phyloP scores from a whole-genome alignment of 306 rosid species.

The Acacia crassicarpa region DNA sequence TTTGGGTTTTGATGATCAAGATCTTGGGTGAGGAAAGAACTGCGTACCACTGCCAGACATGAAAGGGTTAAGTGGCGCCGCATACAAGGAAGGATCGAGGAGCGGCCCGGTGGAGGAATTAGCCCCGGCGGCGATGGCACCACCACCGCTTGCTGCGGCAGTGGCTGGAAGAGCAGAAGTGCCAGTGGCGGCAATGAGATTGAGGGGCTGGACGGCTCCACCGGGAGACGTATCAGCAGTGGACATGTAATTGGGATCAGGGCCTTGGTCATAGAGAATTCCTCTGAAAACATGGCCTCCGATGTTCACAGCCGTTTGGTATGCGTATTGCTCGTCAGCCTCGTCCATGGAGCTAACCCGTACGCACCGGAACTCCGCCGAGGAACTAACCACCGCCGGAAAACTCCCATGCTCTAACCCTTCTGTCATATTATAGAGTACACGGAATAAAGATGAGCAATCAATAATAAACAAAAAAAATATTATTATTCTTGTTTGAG shows the following conservation, averaged over 20 bases:
- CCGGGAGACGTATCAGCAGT: constrained; percentile 62
- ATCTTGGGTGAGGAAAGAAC: constrained; percentile 97
- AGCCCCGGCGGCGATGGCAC: constrained; percentile 2
- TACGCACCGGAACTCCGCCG: constrained; percentile 78
- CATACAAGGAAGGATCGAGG: constrained; percentile 68
- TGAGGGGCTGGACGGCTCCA: constrained; percentile 53
- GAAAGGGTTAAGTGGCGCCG: constrained; percentile 70
- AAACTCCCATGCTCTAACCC: constrained; percentile 75
- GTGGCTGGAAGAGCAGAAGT: constrained; percentile 9
- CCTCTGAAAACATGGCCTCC: constrained; percentile 92
- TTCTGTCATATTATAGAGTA: constrained; percentile 16
- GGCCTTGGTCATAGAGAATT: constrained; percentile 81
- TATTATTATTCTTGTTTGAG: neutral
- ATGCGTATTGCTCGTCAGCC: constrained; percentile 76
- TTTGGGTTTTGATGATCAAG: constrained; percentile 45
- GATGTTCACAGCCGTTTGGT: constrained; percentile 90
- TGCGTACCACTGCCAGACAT: constrained; percentile 98
- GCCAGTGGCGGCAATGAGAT: constrained; percentile 42
- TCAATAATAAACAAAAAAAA: neutral
- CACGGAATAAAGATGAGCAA: neutral
- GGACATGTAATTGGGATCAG: constrained; percentile 41
- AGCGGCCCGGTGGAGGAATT: constrained; percentile 31
- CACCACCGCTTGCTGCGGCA: constrained; percentile 15
- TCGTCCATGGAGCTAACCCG: constrained; percentile 75
- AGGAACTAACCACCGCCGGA: constrained; percentile 65